phyloP scores from a whole-genome alignment of 371 early-diverging fungal species.

The Actinomortierella wolfii region DNA sequence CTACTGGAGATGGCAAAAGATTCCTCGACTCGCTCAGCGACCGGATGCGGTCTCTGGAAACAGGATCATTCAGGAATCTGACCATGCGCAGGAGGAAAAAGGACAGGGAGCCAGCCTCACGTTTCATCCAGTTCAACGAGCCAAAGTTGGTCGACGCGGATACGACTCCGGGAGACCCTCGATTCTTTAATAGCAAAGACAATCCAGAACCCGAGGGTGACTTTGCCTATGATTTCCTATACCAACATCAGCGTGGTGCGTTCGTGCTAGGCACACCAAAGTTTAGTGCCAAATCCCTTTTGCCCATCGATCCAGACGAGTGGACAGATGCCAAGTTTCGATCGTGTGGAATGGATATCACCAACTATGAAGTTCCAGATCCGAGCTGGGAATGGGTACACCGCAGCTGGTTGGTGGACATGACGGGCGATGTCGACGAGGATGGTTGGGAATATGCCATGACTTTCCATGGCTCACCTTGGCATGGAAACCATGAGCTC shows the following conservation, averaged over 20 bases:
- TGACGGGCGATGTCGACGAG: slow-evolving; percentile 73
- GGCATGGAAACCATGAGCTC: slow-evolving; percentile 51
- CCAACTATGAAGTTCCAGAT: slow-evolving; percentile 60
- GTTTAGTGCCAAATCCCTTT: slow-evolving; percentile 63
- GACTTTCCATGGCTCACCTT: slow-evolving; percentile 40
- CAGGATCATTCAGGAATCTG: too few relatives aligned
- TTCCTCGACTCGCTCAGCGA: too few relatives aligned
- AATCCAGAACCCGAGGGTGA: slow-evolving; percentile 30
- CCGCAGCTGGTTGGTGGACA: slow-evolving; percentile 68
- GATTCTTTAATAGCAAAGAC: slow-evolving; percentile 19
- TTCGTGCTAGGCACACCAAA: slow-evolving; percentile 56
- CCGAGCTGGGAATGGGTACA: slow-evolving; percentile 73
- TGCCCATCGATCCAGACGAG: slow-evolving; percentile 65
- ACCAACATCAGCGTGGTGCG: slow-evolving; percentile 40
- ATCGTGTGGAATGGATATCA: slow-evolving; percentile 56
- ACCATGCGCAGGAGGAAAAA: too few relatives aligned
- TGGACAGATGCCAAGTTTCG: slow-evolving; percentile 63
- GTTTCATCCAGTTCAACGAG: slow-evolving; percentile 16
- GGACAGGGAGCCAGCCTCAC: too few relatives aligned
- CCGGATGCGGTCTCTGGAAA: too few relatives aligned
- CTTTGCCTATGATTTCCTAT: slow-evolving; percentile 39
- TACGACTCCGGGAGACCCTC: slow-evolving; percentile 15
- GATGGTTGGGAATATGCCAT: slow-evolving; percentile 48
- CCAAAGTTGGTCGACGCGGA: slow-evolving; percentile 22
- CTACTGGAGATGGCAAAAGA: too few relatives aligned